Evolutionary conservation across 352 stramenopile genomes (phyloP).

Genomic region (Pythium folliculosum): DNA sequence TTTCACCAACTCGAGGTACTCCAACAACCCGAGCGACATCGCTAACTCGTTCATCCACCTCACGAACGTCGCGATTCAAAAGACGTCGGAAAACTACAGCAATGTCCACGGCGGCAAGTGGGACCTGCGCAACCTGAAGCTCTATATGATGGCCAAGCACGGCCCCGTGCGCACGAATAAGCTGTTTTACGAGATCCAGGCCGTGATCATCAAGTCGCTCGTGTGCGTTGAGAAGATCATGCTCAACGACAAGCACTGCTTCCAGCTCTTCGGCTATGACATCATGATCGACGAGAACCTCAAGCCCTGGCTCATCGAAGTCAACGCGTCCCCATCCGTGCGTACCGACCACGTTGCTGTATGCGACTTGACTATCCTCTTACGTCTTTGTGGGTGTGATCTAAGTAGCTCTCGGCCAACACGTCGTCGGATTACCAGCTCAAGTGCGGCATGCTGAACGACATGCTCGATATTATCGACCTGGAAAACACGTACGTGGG

Average conservation of each 20-base stretch:
- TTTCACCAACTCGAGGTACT: constrained; percentile 92
- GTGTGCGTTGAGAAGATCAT: constrained; percentile 93
- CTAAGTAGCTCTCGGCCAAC: constrained; percentile 83
- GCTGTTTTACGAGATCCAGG: constrained; percentile 91
- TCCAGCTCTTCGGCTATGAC: constrained; percentile 94
- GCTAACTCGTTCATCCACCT: constrained; percentile 93
- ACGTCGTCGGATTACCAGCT: constrained; percentile 91
- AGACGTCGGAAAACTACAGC: constrained; percentile 94
- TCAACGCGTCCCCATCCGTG: constrained; percentile 93
- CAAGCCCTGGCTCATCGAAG: constrained; percentile 92
- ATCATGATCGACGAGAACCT: constrained; percentile 92
- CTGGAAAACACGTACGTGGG: constrained; percentile 78
- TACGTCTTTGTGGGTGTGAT: not conserved
- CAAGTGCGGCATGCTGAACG: constrained; percentile 93
- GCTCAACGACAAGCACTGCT: constrained; percentile 96
- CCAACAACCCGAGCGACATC: constrained; percentile 86
- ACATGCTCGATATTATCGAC: constrained; percentile 95
- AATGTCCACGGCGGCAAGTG: constrained; percentile 91
- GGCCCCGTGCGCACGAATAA: constrained; percentile 77
- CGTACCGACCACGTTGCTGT: not conserved
- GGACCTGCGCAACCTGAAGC: constrained; percentile 90
- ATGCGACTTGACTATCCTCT: not conserved
- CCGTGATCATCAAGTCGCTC: constrained; percentile 86
- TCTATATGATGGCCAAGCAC: constrained; percentile 91
- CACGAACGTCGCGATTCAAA: constrained; percentile 95